Conservation (phyloP, 805 yeast genomes). For the Ogataea pilisensis region DNA sequence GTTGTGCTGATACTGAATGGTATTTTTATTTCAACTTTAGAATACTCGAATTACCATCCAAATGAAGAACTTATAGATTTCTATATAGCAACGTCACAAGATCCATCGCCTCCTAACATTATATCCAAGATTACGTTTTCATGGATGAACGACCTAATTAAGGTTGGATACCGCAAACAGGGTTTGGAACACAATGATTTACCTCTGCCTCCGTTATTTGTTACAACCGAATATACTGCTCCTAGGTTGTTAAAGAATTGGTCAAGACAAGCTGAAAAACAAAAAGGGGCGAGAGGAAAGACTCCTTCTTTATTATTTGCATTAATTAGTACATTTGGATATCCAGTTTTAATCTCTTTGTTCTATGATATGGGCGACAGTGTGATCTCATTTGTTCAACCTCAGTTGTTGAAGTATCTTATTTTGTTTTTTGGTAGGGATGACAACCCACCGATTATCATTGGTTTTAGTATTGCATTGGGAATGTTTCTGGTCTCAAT, state of each 20-base stretch:
- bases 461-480: constrained; percentile 60
- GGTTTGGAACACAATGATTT: constrained; percentile 35
- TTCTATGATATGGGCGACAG: constrained; percentile 37
- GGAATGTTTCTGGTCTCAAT: constrained; percentile 62
- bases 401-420: constrained; percentile 50
- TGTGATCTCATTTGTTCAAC: constrained; percentile 43
- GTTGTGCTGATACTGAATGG: constrained; percentile 30
- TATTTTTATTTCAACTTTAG: constrained; percentile 33
- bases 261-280: constrained; percentile 27
- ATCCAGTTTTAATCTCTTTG: constrained; percentile 32
- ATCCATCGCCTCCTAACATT: constrained; percentile 43
- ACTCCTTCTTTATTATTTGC: constrained; percentile 32
- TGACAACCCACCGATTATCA: constrained; percentile 41
- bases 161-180: constrained; percentile 49
- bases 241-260: constrained; percentile 32
- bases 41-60: constrained; percentile 36
- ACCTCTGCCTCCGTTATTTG: constrained; percentile 38
- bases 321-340: constrained; percentile 36
- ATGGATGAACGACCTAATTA: constrained; percentile 90
- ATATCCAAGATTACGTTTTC: constrained; percentile 74
- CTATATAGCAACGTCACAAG: constrained; percentile 31
- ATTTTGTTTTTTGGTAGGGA: constrained; percentile 39
- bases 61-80: constrained; percentile 33
- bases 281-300: constrained; percentile 17
- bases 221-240: constrained; percentile 33